Evolutionary conservation across 2,329 filamentous ascomycete genomes (phyloP), one percentile per base, ranked within the genome.

Genomic region (Ophiostoma piceae): DNA sequence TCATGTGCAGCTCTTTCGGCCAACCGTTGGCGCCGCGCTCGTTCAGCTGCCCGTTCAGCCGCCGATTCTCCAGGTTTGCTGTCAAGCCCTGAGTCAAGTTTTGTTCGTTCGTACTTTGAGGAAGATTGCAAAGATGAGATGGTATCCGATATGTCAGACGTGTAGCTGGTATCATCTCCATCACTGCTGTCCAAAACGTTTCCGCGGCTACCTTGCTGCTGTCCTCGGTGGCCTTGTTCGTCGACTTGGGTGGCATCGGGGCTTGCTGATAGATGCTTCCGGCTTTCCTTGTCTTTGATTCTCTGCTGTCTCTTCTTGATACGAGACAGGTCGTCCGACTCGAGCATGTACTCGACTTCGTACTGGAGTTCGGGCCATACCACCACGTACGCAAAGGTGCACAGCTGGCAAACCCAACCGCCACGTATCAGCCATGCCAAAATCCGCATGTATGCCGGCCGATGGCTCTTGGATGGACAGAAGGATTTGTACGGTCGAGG

Each of bases 371-470:
- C 90, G 2, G 91, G 88, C 79, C 89, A 90, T 60, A 95, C 91
- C 67, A 94, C 87, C 62, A 98, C 88, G 83, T 95, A 96, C 14
- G 90, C 92, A 78, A 96, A 97, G 0, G 92, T 95, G 73, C 93
- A 91, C 6, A 99, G 84, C 78, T 97, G 94, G 0, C 92, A 96
- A 0, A 97, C 94, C 91, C 95, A 97, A 16, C 92, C 93, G 66
- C 92, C 91, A 57, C 94, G 88, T 81, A 98, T 88, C 9, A 99
- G 85, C 92, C 94, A 99, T 29, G 92, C 93, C 35, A 99, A 83
- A 79, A 98, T 96, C 43, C 92, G 87, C 79, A 98, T 90, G 78
- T 97, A 99, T 1, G 89, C 88, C 7, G 90, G 88, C 62, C 94
- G 91, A 77, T 97, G 93, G 75, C 92, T 90, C 77, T 94, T 93